Percentiles rank a stretch among this genome's conserved stretches.
Evolutionary conservation across 2,329 filamentous ascomycete species (phyloP).

Genomic region (Exophiala alcalophila): DNA sequence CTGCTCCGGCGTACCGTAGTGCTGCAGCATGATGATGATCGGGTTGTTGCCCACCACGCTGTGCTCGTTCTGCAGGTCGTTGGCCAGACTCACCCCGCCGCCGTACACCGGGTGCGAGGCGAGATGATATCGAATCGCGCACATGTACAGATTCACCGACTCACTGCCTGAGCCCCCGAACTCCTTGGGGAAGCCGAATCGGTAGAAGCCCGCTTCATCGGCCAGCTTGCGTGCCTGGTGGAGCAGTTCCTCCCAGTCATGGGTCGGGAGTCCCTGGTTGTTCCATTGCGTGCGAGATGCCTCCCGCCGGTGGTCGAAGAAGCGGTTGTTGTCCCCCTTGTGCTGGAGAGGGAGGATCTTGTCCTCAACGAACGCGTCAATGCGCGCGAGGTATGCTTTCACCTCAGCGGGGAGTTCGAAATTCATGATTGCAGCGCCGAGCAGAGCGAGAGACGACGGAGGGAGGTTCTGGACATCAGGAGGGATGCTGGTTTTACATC

Average conservation of each 20-base stretch:
- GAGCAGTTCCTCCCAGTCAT: conserved; percentile 59
- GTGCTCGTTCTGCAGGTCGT: conserved; percentile 64
- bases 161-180: conserved; percentile 54
- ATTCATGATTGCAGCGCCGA: conserved; percentile 48
- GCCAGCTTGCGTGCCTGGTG: conserved; percentile 49
- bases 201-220: conserved; percentile 60
- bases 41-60: conserved; percentile 62
- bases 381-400: conserved; percentile 45
- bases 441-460: too few species aligned
- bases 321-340: conserved; percentile 58
- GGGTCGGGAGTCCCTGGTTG: conserved; percentile 52
- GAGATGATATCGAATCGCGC: conserved; percentile 59
- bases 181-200: conserved; percentile 55
- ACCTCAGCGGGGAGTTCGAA: conserved; percentile 56
- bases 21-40: conserved; percentile 59
- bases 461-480: too few species aligned
- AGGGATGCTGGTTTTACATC: too few species aligned
- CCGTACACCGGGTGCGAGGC: conserved; percentile 49
- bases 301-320: conserved; percentile 65
- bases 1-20: conserved; percentile 57
- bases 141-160: conserved; percentile 61
- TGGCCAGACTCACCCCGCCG: conserved; percentile 57
- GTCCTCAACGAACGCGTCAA: conserved; percentile 57
- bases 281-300: conserved; percentile 62
- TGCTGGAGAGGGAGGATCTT: conserved; percentile 56